Evolutionary conservation across 192 early-diverging fungal genomes (phyloP), one percentile per base, ranked within the genome.

Genomic region (Rhizophagus sp.): DNA sequence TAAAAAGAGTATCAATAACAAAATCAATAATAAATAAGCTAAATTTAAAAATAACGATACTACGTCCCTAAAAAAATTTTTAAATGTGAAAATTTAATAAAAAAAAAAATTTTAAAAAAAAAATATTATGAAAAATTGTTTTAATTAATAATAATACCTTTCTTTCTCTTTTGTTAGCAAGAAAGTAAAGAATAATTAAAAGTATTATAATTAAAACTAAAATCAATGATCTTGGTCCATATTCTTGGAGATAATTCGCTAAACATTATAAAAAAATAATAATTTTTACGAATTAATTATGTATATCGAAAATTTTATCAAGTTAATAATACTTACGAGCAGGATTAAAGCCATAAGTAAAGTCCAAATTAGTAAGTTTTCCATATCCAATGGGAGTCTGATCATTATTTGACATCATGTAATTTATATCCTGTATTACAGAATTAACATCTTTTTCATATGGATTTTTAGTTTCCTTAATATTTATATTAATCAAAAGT

Each of bases 21-120:
- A 76, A 17, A 39, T 76, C 74, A 63, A 76, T 11, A 10, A 76
- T 62, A 63, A 41, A 34, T 9, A 76, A n/a, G 1, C 39, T 33
- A 39, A 76, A 9, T 63, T 63, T 52, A 22, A 76, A 63, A 63
- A 76, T 63, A 19, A 25, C 74, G 4, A 61, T n/a, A 19, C 64
- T 76, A 0, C n/a, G 8, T 41, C 57, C 74, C 74, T 76, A 50
- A 15, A 17, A 17, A 50, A 30, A 30, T 50, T 41, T 41, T 41
- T 41, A 8, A 36, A 7, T 41, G 7, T 8, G 7, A 50, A 50
- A 15, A 4, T 50, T 50, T 50, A 50, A 49, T 49, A 50, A 17
- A 15, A 50, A 50, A 50, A 50, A 50, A 15, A 13, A 49, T n/a
- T n/a, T n/a, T n/a, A 36, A 0, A 36, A 36, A 4, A 36, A 36